Percentiles rank a stretch among this genome's conserved stretches.
These are phyloP conservation scores for Solanum pinnatisectum DNA, from an alignment of 257 asterid genomes.

Conservation along the genomic window DNA sequence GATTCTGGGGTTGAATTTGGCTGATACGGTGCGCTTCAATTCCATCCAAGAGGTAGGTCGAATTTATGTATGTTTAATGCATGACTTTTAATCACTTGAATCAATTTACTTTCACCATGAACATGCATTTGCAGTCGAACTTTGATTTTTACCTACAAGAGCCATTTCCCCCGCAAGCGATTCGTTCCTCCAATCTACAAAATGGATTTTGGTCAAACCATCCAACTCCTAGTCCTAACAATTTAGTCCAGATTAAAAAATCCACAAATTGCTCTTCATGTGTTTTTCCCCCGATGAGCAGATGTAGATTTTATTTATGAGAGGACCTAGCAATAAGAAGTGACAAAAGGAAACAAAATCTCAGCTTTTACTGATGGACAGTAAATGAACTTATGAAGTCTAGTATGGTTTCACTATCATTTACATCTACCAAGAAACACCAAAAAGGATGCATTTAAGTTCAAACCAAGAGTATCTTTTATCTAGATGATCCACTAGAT, in stretches of 20 bases:
- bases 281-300: not conserved
- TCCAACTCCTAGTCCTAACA: not conserved
- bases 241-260: not conserved
- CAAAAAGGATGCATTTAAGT: not conserved
- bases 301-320: not conserved
- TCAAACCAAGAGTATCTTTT: not conserved
- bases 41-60: not conserved
- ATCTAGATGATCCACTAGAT: not conserved
- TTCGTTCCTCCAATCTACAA: not conserved
- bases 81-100: not conserved
- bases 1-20: not conserved
- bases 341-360: not conserved
- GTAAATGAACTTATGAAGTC: not conserved
- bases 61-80: not conserved
- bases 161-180: not conserved
- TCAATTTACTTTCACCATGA: not conserved
- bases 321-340: not conserved
- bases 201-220: not conserved
- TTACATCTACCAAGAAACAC: not conserved
- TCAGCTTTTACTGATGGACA: not conserved
- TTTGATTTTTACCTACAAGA: not conserved
- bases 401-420: not conserved
- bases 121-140: not conserved
- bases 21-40: not conserved
- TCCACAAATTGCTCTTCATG: too few relatives aligned